phyloP scores from a whole-genome alignment of 306 rosid species.

The Dryas drummondii region DNA sequence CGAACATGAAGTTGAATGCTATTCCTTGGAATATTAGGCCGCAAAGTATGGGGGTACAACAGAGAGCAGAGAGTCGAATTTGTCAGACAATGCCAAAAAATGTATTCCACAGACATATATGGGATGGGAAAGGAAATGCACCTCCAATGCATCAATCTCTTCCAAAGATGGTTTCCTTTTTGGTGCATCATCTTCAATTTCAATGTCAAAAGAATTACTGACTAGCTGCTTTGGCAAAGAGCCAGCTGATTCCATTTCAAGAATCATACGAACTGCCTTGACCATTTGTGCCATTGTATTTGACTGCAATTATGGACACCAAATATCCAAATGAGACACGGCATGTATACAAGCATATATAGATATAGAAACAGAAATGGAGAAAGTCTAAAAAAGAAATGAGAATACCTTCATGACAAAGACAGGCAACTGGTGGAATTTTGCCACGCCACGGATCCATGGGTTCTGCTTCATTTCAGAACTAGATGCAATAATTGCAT shows the following conservation, averaged over 20 bases:
- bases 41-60: not conserved
- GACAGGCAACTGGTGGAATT: slow-evolving; percentile 83
- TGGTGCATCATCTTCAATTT: slow-evolving; percentile 84
- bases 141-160: slow-evolving; percentile 99
- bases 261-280: slow-evolving; percentile 89
- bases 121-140: slow-evolving; percentile 35
- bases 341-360: not conserved
- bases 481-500: slow-evolving; percentile 80
- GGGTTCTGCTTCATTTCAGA: slow-evolving; percentile 76
- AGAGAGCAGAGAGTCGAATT: not conserved
- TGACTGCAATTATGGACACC: slow-evolving; percentile 55
- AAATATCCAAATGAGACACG: slow-evolving; percentile 16
- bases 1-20: not conserved
- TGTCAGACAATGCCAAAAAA: slow-evolving; percentile 6
- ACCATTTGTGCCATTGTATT: slow-evolving; percentile 97
- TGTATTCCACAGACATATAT: slow-evolving; percentile 8
- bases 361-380: not conserved
- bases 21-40: not conserved
- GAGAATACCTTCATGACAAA: slow-evolving; percentile 81
- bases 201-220: slow-evolving; percentile 56
- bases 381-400: not conserved
- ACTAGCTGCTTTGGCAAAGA: slow-evolving; percentile 42
- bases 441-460: slow-evolving; percentile 88
- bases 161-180: slow-evolving; percentile 77
- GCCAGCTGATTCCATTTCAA: slow-evolving; percentile 64